These are phyloP conservation scores for Spinellus fusiger DNA, from an alignment of 192 early-diverging fungal species.

Conservation along the genomic window DNA sequence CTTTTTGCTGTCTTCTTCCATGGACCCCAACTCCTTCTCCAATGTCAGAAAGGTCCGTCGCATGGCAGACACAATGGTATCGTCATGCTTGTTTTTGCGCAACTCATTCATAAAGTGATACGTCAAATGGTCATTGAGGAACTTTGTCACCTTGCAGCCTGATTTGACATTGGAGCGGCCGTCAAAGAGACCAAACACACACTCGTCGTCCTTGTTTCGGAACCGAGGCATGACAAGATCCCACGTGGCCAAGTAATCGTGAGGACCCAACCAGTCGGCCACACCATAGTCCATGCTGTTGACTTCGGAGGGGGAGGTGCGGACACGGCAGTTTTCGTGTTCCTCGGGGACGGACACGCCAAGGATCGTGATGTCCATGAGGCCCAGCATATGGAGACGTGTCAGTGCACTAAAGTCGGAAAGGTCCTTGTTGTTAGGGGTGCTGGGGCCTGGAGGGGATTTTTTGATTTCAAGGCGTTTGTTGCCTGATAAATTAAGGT, in stretches of 20 bases:
- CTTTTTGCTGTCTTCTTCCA: slow-evolving; percentile 12
- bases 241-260: slow-evolving; percentile 72
- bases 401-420: slow-evolving; percentile 76
- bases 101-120: slow-evolving; percentile 68
- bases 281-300: slow-evolving; percentile 84
- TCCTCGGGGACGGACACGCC: slow-evolving; percentile 77
- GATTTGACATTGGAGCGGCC: slow-evolving; percentile 50
- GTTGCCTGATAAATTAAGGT: slow-evolving; percentile 88
- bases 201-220: slow-evolving; percentile 80
- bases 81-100: slow-evolving; percentile 54
- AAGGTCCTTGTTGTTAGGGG: slow-evolving; percentile 43
- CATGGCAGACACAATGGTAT: slow-evolving; percentile 60
- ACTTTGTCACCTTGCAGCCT: slow-evolving; percentile 52
- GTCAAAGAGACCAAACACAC: slow-evolving; percentile 85
- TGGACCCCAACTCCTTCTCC: slow-evolving; percentile 71
- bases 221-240: slow-evolving; percentile 83
- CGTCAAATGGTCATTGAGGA: slow-evolving; percentile 67
- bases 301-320: slow-evolving; percentile 76
- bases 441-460: slow-evolving; percentile 41
- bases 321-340: slow-evolving; percentile 69
- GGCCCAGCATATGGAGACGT: slow-evolving; percentile 72
- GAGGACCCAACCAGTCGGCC: slow-evolving; percentile 70
- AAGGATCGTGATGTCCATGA: slow-evolving; percentile 88
- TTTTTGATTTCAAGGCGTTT: slow-evolving; percentile 83
- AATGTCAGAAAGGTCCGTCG: slow-evolving; percentile 79